Evolutionary conservation across 768 basidiomycete species (phyloP).

Genomic region (Hemileccinum impolitum): DNA sequence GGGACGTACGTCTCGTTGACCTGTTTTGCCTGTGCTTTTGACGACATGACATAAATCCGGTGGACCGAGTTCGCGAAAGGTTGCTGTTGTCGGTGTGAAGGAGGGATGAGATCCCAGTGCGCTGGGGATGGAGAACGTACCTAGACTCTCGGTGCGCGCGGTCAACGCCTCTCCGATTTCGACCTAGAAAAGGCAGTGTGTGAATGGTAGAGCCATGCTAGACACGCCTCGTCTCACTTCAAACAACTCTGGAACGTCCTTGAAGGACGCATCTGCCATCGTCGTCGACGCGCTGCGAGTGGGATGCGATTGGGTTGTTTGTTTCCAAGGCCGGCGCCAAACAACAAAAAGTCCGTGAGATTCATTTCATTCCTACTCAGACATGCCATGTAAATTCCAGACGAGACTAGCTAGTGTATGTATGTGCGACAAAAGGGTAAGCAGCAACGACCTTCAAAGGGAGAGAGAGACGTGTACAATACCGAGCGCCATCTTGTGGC

Average conservation of each 20-base stretch:
- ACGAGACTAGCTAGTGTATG: conserved; percentile 13
- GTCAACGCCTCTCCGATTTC: conserved; percentile 88
- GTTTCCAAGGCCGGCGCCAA: conserved; percentile 25
- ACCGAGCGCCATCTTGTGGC: conserved; percentile 2
- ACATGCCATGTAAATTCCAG: conserved; percentile 16
- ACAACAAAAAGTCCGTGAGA: conserved; percentile 20
- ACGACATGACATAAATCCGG: conserved; percentile 96
- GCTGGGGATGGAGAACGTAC: conserved; percentile 44
- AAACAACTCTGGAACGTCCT: conserved; percentile 95
- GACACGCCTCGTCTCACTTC: conserved; percentile 54
- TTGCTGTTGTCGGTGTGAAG: conserved; percentile 62
- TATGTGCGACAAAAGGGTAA: conserved; percentile 11
- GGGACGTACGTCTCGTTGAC: conserved; percentile 78
- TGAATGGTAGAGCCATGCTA: conserved; percentile 1
- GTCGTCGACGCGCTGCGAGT: conserved; percentile 10
- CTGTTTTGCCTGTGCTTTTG: conserved; percentile 82
- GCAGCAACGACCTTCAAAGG: neutral
- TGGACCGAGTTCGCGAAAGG: conserved; percentile 95
- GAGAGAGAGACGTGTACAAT: neutral
- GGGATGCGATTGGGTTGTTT: conserved; percentile 9
- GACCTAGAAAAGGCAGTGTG: conserved; percentile 43
- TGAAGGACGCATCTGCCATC: conserved; percentile 75
- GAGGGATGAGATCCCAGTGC: neutral
- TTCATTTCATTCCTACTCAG: conserved; percentile 1
- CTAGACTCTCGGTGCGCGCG: conserved; percentile 87